phyloP scores from a whole-genome alignment of 768 basidiomycete species.

The Cytidiella melzeri region DNA sequence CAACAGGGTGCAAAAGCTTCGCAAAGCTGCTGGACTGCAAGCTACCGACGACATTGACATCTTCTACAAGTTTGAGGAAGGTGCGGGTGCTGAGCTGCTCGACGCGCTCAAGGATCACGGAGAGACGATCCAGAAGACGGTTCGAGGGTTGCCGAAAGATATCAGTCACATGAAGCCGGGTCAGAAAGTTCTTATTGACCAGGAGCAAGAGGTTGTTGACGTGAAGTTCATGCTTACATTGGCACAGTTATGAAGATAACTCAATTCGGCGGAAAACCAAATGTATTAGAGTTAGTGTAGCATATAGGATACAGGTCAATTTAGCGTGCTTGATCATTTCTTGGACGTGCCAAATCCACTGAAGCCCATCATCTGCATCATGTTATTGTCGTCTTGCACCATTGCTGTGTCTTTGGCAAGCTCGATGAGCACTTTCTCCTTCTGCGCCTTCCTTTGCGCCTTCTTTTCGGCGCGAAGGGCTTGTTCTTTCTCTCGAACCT shows the following conservation, averaged over 20 bases:
- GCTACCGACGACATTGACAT: slow-evolving; percentile 91
- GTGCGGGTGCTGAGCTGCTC: slow-evolving; percentile 55
- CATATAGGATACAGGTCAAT: slow-evolving; percentile 28
- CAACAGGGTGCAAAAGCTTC: slow-evolving; percentile 89
- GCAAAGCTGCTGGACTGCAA: slow-evolving; percentile 94
- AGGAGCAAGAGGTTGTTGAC: slow-evolving; percentile 84
- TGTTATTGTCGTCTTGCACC: slow-evolving; percentile 50
- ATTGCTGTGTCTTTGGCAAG: slow-evolving; percentile 44
- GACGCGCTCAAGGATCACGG: slow-evolving; percentile 59
- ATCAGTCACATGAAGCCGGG: slow-evolving; percentile 45
- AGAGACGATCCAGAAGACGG: slow-evolving; percentile 66
- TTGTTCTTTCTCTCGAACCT: slow-evolving; percentile 70
- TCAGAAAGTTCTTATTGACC: slow-evolving; percentile 59
- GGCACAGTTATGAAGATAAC: slow-evolving; percentile 40
- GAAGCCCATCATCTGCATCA: slow-evolving; percentile 87
- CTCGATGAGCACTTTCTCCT: slow-evolving; percentile 64
- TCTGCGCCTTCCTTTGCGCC: slow-evolving; percentile 71
- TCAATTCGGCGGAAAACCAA: too few species aligned
- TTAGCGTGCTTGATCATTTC: slow-evolving; percentile 29
- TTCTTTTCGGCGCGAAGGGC: slow-evolving; percentile 68
- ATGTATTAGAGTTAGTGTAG: slow-evolving; percentile 25
- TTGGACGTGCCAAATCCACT: slow-evolving; percentile 85
- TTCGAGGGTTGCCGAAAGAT: slow-evolving; percentile 65
- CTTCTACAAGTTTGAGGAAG: slow-evolving; percentile 76
- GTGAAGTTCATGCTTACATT: slow-evolving; percentile 70